Conservation (phyloP, 331 rosid species). For the Saraca asoca region DNA sequence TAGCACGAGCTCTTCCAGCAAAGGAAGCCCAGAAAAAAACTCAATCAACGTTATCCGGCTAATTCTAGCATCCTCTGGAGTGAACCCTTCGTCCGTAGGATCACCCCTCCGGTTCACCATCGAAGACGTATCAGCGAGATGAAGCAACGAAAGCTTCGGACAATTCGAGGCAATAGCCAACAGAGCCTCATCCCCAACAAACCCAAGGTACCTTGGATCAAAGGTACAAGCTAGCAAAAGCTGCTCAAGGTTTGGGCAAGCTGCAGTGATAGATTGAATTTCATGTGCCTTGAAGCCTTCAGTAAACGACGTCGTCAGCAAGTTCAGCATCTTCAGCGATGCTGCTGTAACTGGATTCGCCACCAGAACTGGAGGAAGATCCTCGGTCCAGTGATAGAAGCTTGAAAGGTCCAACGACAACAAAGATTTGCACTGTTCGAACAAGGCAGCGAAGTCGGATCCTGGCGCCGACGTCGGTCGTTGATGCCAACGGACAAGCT, state of each 20-base stretch:
- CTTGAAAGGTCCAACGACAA: constrained; percentile 71
- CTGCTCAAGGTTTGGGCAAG: constrained; percentile 72
- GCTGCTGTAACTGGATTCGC: constrained; percentile 48
- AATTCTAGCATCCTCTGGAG: constrained; percentile 65
- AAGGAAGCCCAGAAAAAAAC: constrained; percentile 70
- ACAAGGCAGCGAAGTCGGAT: constrained; percentile 61
- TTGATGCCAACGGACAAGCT: constrained; percentile 89
- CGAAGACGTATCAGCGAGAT: constrained; percentile 70
- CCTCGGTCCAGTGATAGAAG: constrained; percentile 90
- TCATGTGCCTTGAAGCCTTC: constrained; percentile 75
- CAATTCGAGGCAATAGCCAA: constrained; percentile 58
- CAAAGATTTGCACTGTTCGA: constrained; percentile 55
- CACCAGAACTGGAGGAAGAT: constrained; percentile 71
- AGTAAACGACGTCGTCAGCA: constrained; percentile 60
- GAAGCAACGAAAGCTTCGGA: constrained; percentile 65
- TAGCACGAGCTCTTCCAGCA: constrained; percentile 76
- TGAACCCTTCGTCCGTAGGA: constrained; percentile 51
- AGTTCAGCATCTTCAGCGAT: constrained; percentile 63
- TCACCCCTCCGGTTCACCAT: constrained; percentile 58
- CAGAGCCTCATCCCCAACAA: constrained; percentile 74
- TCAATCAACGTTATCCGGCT: constrained; percentile 54
- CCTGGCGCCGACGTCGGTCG: constrained; percentile 53
- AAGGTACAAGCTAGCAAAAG: constrained; percentile 72
- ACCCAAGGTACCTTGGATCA: constrained; percentile 73
- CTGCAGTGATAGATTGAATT: constrained; percentile 56